phyloP scores from a whole-genome alignment of 306 rosid genomes.

The Fagus crenata region DNA sequence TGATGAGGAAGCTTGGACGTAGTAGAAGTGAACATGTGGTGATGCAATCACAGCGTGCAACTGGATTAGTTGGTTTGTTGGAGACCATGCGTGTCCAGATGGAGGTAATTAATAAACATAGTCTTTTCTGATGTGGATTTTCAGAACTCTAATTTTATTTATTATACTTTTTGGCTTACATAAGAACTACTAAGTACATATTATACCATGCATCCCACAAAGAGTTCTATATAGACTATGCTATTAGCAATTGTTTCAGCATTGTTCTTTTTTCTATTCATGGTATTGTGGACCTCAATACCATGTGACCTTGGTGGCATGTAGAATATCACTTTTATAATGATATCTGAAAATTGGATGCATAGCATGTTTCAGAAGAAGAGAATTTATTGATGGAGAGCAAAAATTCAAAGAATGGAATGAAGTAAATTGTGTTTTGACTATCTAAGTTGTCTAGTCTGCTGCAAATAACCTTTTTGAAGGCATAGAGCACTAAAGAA shows the following conservation, averaged over 20 bases:
- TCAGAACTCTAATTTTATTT: not conserved
- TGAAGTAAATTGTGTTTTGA: not conserved
- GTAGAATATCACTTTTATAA: not conserved
- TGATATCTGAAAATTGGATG: not conserved
- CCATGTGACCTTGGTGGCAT: not conserved
- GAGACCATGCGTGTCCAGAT: slow-evolving; percentile 97
- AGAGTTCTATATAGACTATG: not conserved
- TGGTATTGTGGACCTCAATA: not conserved
- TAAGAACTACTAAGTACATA: not conserved
- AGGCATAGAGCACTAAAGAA: not conserved
- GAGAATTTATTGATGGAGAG: not conserved
- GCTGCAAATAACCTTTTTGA: not conserved
- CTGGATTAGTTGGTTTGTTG: slow-evolving; percentile 88
- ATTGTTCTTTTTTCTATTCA: not conserved
- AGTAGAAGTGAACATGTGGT: slow-evolving; percentile 80
- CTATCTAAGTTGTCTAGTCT: not conserved
- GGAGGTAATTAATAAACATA: slow-evolving; percentile 61
- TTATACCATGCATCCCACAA: not conserved
- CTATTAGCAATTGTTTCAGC: not conserved
- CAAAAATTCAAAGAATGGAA: not conserved
- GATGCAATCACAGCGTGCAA: slow-evolving; percentile 70
- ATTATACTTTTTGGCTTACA: not conserved
- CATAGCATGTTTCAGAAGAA: not conserved
- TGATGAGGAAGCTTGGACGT: slow-evolving; percentile 95
- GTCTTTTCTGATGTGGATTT: slow-evolving; percentile 15